Percentiles rank a stretch among this genome's conserved stretches.
These are phyloP conservation scores for Penicillium tannophilum DNA, from an alignment of 495 filamentous ascomycete species.

Conservation along the genomic window DNA sequence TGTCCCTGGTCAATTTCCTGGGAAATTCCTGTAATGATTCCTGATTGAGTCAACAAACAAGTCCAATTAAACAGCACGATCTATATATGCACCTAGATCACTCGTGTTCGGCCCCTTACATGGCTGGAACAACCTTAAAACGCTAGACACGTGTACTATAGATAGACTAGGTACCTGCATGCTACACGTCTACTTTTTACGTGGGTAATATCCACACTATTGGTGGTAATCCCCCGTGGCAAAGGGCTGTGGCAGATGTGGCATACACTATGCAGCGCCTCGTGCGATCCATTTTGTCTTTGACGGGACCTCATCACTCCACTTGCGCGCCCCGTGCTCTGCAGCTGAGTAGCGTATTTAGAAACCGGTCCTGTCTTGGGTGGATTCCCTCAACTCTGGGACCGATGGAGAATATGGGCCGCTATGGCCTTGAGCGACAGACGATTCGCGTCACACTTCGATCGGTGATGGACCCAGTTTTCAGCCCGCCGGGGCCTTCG, in stretches of 20 bases:
- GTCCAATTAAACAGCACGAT: not conserved
- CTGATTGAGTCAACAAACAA: not conserved
- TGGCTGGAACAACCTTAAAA: conserved; percentile 3
- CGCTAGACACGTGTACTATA: not conserved
- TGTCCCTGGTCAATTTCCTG: not conserved
- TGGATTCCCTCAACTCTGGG: conserved; percentile 1
- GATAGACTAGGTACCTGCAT: not conserved
- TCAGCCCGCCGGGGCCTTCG: conserved; percentile 4
- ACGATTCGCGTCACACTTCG: conserved; percentile 4
- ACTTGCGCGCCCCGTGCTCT: conserved; percentile 8
- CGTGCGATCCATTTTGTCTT: conserved; percentile 2
- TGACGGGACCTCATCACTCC: not conserved
- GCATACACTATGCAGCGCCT: conserved; percentile 10
- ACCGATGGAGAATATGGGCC: conserved; percentile 7
- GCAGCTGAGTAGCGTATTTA: not conserved
- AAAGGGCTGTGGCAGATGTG: not conserved
- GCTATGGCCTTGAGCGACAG: not conserved
- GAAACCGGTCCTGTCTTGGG: not conserved
- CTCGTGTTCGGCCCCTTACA: conserved; percentile 3
- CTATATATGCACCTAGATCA: conserved; percentile 3
- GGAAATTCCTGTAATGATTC: not conserved
- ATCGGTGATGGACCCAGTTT: conserved; percentile 6
- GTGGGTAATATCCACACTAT: not conserved
- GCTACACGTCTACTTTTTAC: not conserved
- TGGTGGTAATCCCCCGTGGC: not conserved